Percentiles rank a stretch among this genome's conserved stretches.
Conservation (phyloP, 1,139 yeast species). For the Taiozyma sp. region DNA sequence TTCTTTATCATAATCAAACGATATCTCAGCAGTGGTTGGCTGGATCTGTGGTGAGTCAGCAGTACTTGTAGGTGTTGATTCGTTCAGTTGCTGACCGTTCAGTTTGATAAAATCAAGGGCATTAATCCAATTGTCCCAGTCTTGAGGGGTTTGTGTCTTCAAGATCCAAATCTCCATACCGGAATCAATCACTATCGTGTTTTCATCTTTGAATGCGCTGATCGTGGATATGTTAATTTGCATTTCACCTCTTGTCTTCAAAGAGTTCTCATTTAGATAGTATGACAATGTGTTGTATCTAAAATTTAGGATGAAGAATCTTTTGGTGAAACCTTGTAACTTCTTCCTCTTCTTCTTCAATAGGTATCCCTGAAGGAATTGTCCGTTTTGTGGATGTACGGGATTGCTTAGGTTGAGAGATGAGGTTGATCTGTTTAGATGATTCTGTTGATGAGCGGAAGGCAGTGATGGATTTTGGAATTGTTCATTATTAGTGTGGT, state of each 20-base stretch:
- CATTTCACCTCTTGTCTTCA: conserved; percentile 86
- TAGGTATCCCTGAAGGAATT: conserved; percentile 67
- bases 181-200: conserved; percentile 80
- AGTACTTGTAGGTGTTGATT: neutral
- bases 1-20: neutral
- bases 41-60: neutral
- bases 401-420: conserved; percentile 20
- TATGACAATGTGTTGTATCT: conserved; percentile 82
- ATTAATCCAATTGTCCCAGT: conserved; percentile 78
- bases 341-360: conserved; percentile 77
- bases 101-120: conserved; percentile 44
- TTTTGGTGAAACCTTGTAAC: conserved; percentile 80
- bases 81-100: conserved; percentile 2
- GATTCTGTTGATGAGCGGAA: neutral
- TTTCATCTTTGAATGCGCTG: conserved; percentile 65
- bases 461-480: neutral
- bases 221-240: conserved; percentile 78
- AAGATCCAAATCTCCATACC: conserved; percentile 96
- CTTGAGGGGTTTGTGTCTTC: conserved; percentile 59
- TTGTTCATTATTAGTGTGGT: neutral
- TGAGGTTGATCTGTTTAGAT: conserved; percentile 11
- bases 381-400: conserved; percentile 46
- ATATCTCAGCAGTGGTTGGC: neutral
- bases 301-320: conserved; percentile 80
- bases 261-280: conserved; percentile 64